Base-by-base conservation (phyloP, 352 stramenopile species). In the Phytopythium kandeliae region DNA sequence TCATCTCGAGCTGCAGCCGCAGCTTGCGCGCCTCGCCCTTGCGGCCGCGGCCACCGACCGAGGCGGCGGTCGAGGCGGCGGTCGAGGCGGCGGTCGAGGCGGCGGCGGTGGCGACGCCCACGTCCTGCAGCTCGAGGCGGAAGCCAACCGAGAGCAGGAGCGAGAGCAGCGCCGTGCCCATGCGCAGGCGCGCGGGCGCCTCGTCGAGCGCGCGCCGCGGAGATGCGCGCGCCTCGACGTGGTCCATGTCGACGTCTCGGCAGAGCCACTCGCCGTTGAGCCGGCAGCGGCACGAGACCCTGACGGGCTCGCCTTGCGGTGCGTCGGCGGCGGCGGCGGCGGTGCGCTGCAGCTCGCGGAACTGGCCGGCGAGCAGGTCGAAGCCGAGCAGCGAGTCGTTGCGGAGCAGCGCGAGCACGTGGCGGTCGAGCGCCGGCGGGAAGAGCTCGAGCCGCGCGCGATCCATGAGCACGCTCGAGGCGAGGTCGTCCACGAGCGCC, bases 261-360 rank as follows among this genome's bases (percentile, higher is more conserved):
- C 57, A 63, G 7, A 59, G 31, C 57, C 51, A 63, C 12, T 48
- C 44, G 16, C 50, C 55, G 31, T 43, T 57, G 15, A 62, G 42
- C 0, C 28, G 44, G 4, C 44, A 50, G 10, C 4, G 44, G 16
- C 44, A 26, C 12, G 31, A 6, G 28, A 0, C 21, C 13, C 6
- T 30, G 2, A 28, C 0, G 9, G 19, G 7, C 7, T 19, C 44
- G n/a, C n/a, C 31, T 11, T 8, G n/a, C n/a, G n/a, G n/a, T n/a
- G n/a, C n/a, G n/a, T n/a, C n/a, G n/a, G n/a, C n/a, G n/a, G n/a
- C n/a, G n/a, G n/a, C n/a, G n/a, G n/a, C n/a, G n/a, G n/a, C n/a
- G n/a, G n/a, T n/a, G n/a, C n/a, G n/a, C n/a, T 25, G 45, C 11
- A 52, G 46, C 22, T 52, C 46, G 33, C 30, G 21, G 31, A 63